Base-by-base conservation (phyloP, 352 stramenopile genomes). In the Phytophthora pini region DNA sequence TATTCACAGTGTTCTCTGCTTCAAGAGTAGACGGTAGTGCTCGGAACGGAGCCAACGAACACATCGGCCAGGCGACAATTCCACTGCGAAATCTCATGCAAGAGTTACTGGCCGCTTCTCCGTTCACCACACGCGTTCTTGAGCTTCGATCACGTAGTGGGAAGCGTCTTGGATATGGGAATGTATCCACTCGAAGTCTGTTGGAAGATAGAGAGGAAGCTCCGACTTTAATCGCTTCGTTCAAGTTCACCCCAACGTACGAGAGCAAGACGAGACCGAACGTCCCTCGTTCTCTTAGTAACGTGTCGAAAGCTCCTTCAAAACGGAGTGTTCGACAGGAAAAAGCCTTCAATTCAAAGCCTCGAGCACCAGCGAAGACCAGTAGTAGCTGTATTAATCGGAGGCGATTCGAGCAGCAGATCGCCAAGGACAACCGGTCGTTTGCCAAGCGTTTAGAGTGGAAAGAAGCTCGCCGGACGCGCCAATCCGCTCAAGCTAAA, bases 371-470 rank as follows among this genome's bases (percentile, higher is more conserved):
- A 54, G 31, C 79, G 60, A 56, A 75, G 65, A 70, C 72, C 8
- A 88, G 79, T 48, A 89, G 80, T 57, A 92, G 80, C 41, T 62
- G 48, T 22, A 82, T 90, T 41, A 90, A 92, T 56, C 73, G 83
- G 11, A 63, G 64, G 15, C 63, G 65, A 26, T 86, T 89, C 49
- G 80, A 83, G 55, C 80, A 82, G 32, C 67, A 92, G 43, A 44
- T 92, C 4, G 79, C 79, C 5, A 58, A 63, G 15, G 79, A 92
- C 11, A 92, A 92, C 60, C 65, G 66, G 20, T 84, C 76, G 17
- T 77, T 88, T 20, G 77, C 79, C 20, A 90, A 86, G 54, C 72
- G 74, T 8, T 43, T 87, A 12, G 73, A 84, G 60, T 77, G 73
- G 64, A 61, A 77, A 47, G 41, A 76, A 11, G 54, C 44, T 47